A percentile compares a stretch with the other conserved stretches of the same genome.
phyloP scores from a whole-genome alignment of 306 rosid species.

The Quercus cerris region DNA sequence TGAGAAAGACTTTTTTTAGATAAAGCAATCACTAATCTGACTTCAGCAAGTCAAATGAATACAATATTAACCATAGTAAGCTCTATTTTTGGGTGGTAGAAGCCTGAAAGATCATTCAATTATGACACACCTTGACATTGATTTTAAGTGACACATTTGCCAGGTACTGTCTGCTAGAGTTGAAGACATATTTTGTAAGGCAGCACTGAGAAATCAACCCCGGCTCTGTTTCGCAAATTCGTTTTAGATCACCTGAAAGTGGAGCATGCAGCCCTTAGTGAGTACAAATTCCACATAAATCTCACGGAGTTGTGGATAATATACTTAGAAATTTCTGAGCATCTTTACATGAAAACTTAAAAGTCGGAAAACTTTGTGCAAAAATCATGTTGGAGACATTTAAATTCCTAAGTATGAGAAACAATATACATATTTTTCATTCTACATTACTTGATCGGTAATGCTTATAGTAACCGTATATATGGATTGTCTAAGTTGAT shows the following conservation, averaged over 20 bases:
- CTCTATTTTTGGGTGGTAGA: slow-evolving; percentile 1
- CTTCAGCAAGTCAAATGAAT: background rate
- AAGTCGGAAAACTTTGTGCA: background rate
- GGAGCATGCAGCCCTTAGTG: slow-evolving; percentile 13
- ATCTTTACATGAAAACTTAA: background rate
- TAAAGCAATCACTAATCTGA: background rate
- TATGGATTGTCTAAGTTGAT: too few relatives aligned
- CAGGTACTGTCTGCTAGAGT: slow-evolving; percentile 57
- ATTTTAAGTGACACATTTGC: slow-evolving; percentile 66
- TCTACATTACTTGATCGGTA: background rate
- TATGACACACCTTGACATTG: slow-evolving; percentile 52
- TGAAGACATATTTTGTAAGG: slow-evolving; percentile 60
- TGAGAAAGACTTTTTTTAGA: background rate
- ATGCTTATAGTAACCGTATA: background rate
- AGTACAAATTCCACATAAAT: background rate
- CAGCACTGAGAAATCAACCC: slow-evolving; percentile 73
- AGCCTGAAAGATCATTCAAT: background rate
- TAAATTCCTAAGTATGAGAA: background rate
- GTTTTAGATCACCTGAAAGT: slow-evolving; percentile 58
- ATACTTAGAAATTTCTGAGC: background rate
- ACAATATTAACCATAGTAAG: background rate
- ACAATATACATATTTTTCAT: background rate
- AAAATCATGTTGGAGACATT: background rate
- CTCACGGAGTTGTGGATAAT: background rate
- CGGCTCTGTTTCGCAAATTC: slow-evolving; percentile 67